A percentile compares a stretch with the other conserved stretches of the same genome.
phyloP scores from a whole-genome alignment of 108 stramenopile genomes.

The Nitzschia sp. region DNA sequence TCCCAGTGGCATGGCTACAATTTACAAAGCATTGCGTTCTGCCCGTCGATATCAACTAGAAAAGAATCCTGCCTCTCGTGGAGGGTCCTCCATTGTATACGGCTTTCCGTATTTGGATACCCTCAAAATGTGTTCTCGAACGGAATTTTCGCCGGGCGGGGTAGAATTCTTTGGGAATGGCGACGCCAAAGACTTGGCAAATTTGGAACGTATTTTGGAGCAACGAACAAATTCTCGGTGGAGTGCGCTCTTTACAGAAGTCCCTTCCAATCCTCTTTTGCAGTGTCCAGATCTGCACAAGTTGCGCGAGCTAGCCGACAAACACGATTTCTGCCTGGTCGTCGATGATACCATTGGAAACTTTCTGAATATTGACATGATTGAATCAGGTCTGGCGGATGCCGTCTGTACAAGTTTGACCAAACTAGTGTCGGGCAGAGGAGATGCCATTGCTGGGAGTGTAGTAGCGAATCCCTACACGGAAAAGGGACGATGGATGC shows the following conservation, averaged over 20 bases:
- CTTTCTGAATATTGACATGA: conserved; percentile 66
- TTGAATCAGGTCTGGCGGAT: conserved; percentile 60
- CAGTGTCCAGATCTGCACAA: conserved; percentile 57
- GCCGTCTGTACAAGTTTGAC: conserved; percentile 66
- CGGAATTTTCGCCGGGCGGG: conserved; percentile 60
- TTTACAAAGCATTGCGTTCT: conserved; percentile 53
- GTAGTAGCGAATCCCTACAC: conserved; percentile 55
- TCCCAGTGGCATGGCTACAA: conserved; percentile 64
- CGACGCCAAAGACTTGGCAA: conserved; percentile 51
- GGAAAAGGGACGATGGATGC: conserved; percentile 53
- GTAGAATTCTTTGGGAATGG: conserved; percentile 70
- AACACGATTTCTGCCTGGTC: conserved; percentile 55
- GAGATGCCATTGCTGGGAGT: conserved; percentile 76
- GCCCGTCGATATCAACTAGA: conserved; percentile 41
- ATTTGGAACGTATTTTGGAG: conserved; percentile 39
- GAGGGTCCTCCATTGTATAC: conserved; percentile 65
- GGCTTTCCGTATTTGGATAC: conserved; percentile 84
- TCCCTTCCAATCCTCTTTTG: conserved; percentile 74
- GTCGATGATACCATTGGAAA: conserved; percentile 82
- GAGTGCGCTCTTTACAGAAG: conserved; percentile 66
- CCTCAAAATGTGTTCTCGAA: conserved; percentile 62
- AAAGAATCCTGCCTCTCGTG: conserved; percentile 26
- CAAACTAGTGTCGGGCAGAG: conserved; percentile 69
- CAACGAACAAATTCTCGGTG: conserved; percentile 19
- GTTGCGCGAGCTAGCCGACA: conserved; percentile 50